A percentile compares a stretch with the other conserved stretches of the same genome.
Conservation (phyloP, 176 grass and related monocot species). For the Elaeis guineensis region DNA sequence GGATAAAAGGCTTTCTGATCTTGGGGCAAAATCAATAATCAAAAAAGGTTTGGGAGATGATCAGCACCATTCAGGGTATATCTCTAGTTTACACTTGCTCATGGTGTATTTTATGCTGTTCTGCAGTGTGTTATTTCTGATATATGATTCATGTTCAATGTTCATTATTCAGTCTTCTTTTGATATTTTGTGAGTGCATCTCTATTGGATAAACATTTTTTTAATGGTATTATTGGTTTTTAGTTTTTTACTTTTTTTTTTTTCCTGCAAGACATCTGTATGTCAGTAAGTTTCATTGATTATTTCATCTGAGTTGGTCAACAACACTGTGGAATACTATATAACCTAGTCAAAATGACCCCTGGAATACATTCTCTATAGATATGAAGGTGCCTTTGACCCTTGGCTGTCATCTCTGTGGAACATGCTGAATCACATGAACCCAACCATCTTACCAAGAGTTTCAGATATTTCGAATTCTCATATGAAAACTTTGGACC, state of each 20-base stretch:
- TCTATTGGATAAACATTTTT: too few species aligned
- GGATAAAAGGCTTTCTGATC: constrained; percentile 65
- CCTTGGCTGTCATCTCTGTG: constrained; percentile 78
- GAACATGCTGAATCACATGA: constrained; percentile 52
- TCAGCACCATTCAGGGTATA: constrained; percentile 87
- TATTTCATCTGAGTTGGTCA: too few species aligned
- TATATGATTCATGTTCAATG: too few species aligned
- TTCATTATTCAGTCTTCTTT: too few species aligned
- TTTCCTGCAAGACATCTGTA: too few species aligned
- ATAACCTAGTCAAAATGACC: background rate
- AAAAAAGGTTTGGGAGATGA: constrained; percentile 87
- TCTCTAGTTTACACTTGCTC: constrained; percentile 1
- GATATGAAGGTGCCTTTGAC: constrained; percentile 84
- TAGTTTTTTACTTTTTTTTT: too few species aligned
- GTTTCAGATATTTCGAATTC: constrained; percentile 68
- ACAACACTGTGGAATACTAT: too few species aligned
- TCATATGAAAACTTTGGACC: constrained; percentile 44
- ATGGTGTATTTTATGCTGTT: too few species aligned
- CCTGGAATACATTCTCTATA: constrained; percentile 7
- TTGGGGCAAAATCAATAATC: constrained; percentile 64
- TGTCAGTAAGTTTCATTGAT: too few species aligned
- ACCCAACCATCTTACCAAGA: constrained; percentile 48
- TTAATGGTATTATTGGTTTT: too few species aligned
- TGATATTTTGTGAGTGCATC: too few species aligned
- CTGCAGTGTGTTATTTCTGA: too few species aligned